Conservation (phyloP, 2,329 filamentous ascomycete species). For the Colletotrichum tamarilloi region DNA sequence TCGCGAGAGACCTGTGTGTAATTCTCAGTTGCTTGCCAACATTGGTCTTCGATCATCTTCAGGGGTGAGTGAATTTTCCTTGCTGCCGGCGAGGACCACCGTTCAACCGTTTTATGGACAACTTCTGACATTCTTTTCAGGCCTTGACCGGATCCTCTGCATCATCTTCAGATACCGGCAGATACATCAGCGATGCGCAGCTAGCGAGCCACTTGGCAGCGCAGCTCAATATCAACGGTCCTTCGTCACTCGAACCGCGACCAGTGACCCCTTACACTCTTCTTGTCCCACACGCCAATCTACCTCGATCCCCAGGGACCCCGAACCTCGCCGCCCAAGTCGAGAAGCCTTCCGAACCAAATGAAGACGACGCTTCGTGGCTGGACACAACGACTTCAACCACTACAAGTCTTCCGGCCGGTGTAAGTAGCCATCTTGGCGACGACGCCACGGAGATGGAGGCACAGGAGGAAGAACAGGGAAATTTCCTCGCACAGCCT, state of each 20-base stretch:
- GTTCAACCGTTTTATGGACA: not conserved
- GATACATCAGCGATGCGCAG: not conserved
- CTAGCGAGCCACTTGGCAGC: not conserved
- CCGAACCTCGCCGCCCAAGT: constrained; percentile 1
- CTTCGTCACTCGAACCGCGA: not conserved
- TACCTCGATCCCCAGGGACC: constrained; percentile 32
- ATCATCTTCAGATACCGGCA: not conserved
- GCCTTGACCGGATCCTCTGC: not conserved
- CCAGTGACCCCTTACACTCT: not conserved
- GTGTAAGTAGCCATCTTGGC: not conserved
- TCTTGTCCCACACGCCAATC: not conserved
- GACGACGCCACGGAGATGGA: constrained; percentile 40
- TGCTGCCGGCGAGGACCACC: not conserved
- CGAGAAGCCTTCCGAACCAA: not conserved
- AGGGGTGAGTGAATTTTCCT: constrained; percentile 43
- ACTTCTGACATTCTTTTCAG: not conserved
- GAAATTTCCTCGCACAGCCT: constrained; percentile 50
- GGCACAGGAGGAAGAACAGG: constrained; percentile 44
- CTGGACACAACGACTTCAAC: constrained; percentile 8
- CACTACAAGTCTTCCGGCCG: not conserved
- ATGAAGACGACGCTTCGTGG: constrained; percentile 8
- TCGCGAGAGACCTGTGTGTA: constrained; percentile 54
- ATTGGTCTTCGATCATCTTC: constrained; percentile 53
- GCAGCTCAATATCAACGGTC: not conserved
- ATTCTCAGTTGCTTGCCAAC: constrained; percentile 50